A percentile compares a stretch with the other conserved stretches of the same genome.
phyloP scores from a whole-genome alignment of 2,329 filamentous ascomycete genomes.

The Aspergillus sp. region DNA sequence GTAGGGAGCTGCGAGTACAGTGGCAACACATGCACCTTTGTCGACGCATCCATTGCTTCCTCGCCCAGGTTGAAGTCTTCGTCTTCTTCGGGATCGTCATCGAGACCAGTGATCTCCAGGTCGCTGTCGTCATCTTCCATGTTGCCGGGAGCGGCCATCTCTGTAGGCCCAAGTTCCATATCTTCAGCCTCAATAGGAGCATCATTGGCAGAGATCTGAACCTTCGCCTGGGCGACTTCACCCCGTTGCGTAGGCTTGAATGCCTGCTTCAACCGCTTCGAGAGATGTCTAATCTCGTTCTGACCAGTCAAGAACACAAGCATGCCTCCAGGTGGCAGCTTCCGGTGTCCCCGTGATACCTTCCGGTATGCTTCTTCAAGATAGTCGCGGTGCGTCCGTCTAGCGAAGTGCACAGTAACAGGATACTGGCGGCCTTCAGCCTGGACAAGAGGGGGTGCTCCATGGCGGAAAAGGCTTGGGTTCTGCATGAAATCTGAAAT shows the following conservation, averaged over 20 bases:
- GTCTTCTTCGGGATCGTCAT: conserved; percentile 50
- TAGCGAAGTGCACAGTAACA: conserved; percentile 82
- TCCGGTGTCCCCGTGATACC: conserved; percentile 77
- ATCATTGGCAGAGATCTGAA: conserved; percentile 69
- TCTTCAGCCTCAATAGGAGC: conserved; percentile 79
- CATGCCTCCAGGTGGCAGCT: conserved; percentile 83
- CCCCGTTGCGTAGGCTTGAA: conserved; percentile 50
- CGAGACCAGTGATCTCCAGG: conserved; percentile 55
- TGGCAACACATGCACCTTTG: conserved; percentile 78
- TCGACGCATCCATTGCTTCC: conserved; percentile 52
- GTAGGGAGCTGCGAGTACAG: conserved; percentile 90
- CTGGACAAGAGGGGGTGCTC: conserved; percentile 74
- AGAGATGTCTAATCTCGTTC: conserved; percentile 80
- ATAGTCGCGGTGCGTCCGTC: conserved; percentile 77
- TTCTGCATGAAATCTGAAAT: conserved; percentile 90
- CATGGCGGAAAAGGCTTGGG: conserved; percentile 63
- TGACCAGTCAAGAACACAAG: conserved; percentile 92
- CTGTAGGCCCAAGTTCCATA: conserved; percentile 64
- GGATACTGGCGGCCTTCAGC: conserved; percentile 87
- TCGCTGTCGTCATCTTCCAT: conserved; percentile 46
- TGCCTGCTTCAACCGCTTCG: conserved; percentile 66
- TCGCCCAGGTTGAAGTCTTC: conserved; percentile 64
- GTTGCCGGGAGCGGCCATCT: conserved; percentile 43
- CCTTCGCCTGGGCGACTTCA: conserved; percentile 54
- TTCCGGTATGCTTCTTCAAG: conserved; percentile 86